phyloP scores from a whole-genome alignment of 2,329 filamentous ascomycete genomes.

The Aspergillus caelatus region DNA sequence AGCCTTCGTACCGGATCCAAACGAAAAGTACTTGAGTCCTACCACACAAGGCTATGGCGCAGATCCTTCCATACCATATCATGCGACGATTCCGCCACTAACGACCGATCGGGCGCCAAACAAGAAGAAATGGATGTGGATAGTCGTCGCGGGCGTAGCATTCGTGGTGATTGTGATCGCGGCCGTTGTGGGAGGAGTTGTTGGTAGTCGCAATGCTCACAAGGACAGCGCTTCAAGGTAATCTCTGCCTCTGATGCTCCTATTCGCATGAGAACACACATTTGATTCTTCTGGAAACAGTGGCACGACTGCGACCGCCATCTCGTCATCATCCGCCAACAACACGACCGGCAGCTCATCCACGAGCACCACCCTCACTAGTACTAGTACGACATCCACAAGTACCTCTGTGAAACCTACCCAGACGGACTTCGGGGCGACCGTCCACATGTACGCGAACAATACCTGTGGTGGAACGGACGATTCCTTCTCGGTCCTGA shows the following conservation, averaged over 20 bases:
- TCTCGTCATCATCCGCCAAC: background rate
- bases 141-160: background rate
- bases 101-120: background rate
- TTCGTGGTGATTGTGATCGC: background rate
- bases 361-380: background rate
- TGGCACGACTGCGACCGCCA: background rate
- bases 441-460: background rate
- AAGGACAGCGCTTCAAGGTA: background rate
- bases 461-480: background rate
- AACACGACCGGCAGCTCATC: background rate
- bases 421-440: background rate
- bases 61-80: background rate
- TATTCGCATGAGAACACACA: background rate
- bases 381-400: background rate
- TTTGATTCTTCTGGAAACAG: background rate
- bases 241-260: background rate
- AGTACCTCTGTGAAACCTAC: background rate
- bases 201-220: constrained; percentile 3
- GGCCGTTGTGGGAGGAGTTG: constrained; percentile 6
- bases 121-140: constrained; percentile 1
- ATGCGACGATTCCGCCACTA: background rate
- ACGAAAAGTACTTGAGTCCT: background rate
- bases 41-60: background rate
- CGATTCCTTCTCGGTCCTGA: background rate
- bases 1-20: background rate